Evolutionary conservation across 306 rosid genomes (phyloP).

Genomic region (Glycyrrhiza uralensis): DNA sequence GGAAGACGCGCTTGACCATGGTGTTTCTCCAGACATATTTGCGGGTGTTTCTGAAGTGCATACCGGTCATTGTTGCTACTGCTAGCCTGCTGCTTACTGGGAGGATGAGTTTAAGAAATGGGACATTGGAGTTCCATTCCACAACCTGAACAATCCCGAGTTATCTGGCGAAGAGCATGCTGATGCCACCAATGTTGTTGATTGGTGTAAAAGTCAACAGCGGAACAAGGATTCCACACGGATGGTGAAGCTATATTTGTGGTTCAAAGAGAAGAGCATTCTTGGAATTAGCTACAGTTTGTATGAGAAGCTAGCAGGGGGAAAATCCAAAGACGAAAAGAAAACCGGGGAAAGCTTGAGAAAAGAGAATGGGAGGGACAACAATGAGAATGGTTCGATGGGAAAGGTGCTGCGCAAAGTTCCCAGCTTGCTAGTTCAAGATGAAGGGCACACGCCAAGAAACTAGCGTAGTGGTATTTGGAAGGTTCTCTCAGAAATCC

Average conservation of each 20-base stretch:
- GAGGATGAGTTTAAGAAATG: slow-evolving; percentile 44
- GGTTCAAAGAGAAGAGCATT: slow-evolving; percentile 34
- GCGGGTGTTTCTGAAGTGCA: slow-evolving; percentile 26
- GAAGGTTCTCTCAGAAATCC: slow-evolving; percentile 24
- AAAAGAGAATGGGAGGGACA: not conserved
- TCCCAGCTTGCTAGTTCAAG: slow-evolving; percentile 40
- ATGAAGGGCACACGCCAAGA: slow-evolving; percentile 44
- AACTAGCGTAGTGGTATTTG: slow-evolving; percentile 26
- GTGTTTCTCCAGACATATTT: slow-evolving; percentile 36
- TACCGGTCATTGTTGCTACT: slow-evolving; percentile 39
- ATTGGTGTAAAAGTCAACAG: not conserved
- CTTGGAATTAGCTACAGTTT: slow-evolving; percentile 35
- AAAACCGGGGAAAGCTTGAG: not conserved
- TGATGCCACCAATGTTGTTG: not conserved
- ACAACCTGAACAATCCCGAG: slow-evolving; percentile 30
- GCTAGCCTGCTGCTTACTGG: slow-evolving; percentile 37
- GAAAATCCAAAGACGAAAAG: not conserved
- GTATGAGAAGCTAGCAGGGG: slow-evolving; percentile 31
- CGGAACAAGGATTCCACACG: not conserved
- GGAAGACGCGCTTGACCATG: slow-evolving; percentile 35
- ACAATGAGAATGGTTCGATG: not conserved
- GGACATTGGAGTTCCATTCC: slow-evolving; percentile 31
- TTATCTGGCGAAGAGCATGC: slow-evolving; percentile 23
- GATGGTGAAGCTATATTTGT: slow-evolving; percentile 27
- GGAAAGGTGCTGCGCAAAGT: slow-evolving; percentile 18